Evolutionary conservation across 169 alveolate genomes (phyloP), one percentile per base, ranked within the genome.

Genomic region (Plasmodium malariae): DNA sequence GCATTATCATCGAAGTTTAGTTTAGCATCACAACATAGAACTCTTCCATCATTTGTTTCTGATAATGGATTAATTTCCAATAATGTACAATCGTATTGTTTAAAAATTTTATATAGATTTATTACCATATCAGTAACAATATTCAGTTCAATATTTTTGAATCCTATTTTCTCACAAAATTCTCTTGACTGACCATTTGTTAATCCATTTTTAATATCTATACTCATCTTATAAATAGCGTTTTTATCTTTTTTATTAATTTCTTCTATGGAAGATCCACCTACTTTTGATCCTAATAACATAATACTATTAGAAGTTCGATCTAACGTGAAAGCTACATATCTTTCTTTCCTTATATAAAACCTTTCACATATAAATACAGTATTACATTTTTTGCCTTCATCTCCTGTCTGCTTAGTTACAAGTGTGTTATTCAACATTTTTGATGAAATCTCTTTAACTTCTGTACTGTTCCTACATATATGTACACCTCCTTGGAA

Each of bases 1-100:
- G 99, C 99, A 72, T 98, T 98, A 94, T 98, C 99, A 83, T 98
- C 99, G 32, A 98, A 94, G 59, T 95, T 96, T 48, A 98, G 88
- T 90, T 98, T 98, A 48, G 99, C 95, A 91, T 98, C 99, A 91
- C 98, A 97, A 37, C 97, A 97, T 28, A 97, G 37, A 21, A 98
- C 90, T 34, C 95, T 92, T 7, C 96, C 98, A 30, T 97, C 97
- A 30, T 83, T 73, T 28, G 97, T 92, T 45, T 95, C 97, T 9
- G 97, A 98, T 26, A 97, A 69, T 12, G 99, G 99, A 91, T 98
- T 98, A 63, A 98, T 96, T 93, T 98, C 99, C 30, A 98, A 72
- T 92, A 97, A 88, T 17, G 98, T 95, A 62, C 98, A 96, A 93
- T 98, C 99, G 54, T 92, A 93, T 83, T 95, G 94, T 30, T 92